Conservation (phyloP, 352 stramenopile species). For the Phytophthora sojae region DNA sequence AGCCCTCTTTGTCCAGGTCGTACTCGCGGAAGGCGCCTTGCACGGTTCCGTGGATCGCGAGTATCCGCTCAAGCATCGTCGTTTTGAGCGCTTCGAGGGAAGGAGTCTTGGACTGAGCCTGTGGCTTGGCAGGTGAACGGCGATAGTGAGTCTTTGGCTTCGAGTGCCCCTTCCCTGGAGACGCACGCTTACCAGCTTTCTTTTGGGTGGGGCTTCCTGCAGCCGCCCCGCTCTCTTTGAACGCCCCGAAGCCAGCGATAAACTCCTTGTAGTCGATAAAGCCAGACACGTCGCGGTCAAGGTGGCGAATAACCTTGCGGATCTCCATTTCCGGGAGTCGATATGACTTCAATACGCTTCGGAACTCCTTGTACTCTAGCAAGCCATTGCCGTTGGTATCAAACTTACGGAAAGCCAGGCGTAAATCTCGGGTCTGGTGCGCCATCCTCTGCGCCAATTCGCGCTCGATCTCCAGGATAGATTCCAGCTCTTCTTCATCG, state of each 20-base stretch:
- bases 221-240: constrained; percentile 32
- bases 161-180: constrained; percentile 8
- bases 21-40: constrained; percentile 64
- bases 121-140: constrained; percentile 21
- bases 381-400: constrained; percentile 71
- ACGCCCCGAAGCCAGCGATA: constrained; percentile 50
- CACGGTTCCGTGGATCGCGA: constrained; percentile 52
- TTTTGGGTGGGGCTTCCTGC: constrained; percentile 23
- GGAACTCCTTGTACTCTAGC: constrained; percentile 79
- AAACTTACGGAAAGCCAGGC: constrained; percentile 70
- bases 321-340: constrained; percentile 72
- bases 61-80: constrained; percentile 48
- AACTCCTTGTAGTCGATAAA: constrained; percentile 85
- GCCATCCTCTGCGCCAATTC: constrained; percentile 66
- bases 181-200: constrained; percentile 23
- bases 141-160: constrained; percentile 23
- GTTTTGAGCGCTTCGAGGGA: constrained; percentile 56
- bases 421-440: constrained; percentile 61
- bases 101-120: constrained; percentile 26
- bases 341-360: constrained; percentile 66
- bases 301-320: constrained; percentile 73
- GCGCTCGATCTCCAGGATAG: constrained; percentile 71
- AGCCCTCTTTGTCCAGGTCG: constrained; percentile 49
- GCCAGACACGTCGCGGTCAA: constrained; percentile 69
- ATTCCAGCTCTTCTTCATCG: constrained; percentile 55